These are phyloP conservation scores for Globisporangium heterothallicum DNA, from an alignment of 352 stramenopile species.

Conservation along the genomic window DNA sequence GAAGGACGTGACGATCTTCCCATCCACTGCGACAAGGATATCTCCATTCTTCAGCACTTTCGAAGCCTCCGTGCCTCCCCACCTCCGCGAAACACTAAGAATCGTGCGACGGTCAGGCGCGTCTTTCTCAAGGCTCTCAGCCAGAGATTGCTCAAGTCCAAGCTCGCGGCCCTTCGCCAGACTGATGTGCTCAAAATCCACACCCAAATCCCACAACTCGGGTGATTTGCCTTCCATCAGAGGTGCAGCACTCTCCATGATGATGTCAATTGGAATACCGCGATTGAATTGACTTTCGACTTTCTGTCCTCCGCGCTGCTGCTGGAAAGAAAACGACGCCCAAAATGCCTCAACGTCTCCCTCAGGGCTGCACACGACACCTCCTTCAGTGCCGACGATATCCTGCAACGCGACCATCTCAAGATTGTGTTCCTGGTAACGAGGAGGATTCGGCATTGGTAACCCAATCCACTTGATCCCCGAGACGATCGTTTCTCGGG, in stretches of 20 bases:
- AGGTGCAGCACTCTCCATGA: constrained; percentile 80
- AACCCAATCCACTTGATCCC: constrained; percentile 83
- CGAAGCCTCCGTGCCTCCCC: constrained; percentile 66
- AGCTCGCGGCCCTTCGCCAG: constrained; percentile 87
- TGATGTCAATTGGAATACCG: constrained; percentile 82
- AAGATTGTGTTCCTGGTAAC: constrained; percentile 86
- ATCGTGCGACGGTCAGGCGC: constrained; percentile 69
- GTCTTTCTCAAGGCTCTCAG: constrained; percentile 70
- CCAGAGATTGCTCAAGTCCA: constrained; percentile 72
- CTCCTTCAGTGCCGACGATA: constrained; percentile 75
- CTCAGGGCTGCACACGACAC: constrained; percentile 64
- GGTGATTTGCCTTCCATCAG: constrained; percentile 67
- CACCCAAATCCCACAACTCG: constrained; percentile 74
- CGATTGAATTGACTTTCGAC: constrained; percentile 86
- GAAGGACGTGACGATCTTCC: constrained; percentile 81
- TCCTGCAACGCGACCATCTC: constrained; percentile 85
- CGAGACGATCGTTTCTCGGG: constrained; percentile 79
- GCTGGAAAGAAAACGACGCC: constrained; percentile 85
- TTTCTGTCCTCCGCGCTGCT: constrained; percentile 62
- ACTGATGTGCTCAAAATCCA: constrained; percentile 86
- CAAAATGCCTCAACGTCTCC: constrained; percentile 81
- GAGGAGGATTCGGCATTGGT: constrained; percentile 73
- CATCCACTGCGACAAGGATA: constrained; percentile 83
- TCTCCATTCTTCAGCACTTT: constrained; percentile 77
- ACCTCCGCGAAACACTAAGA: constrained; percentile 69